Evolutionary conservation across 257 asterid species (phyloP).

Genomic region (Prunella vulgaris): DNA sequence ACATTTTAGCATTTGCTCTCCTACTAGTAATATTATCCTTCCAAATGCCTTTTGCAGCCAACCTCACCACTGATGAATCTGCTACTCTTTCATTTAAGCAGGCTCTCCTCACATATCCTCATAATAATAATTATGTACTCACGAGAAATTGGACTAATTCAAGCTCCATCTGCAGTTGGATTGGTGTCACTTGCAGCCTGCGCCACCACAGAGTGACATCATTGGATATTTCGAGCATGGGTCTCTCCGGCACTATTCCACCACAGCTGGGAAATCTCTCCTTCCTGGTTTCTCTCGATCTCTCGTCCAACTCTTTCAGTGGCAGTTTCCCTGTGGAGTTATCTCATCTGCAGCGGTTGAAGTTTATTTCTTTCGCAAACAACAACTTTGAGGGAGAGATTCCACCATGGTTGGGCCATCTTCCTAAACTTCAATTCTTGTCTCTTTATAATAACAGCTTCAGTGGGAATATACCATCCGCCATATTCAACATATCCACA

Average conservation of each 20-base stretch:
- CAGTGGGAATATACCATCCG: slow-evolving; percentile 2
- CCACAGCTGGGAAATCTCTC: slow-evolving; percentile 17
- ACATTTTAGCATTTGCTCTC: background rate
- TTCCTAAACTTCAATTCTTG: background rate
- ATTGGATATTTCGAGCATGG: slow-evolving; percentile 11
- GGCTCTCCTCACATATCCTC: background rate
- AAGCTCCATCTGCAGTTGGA: no score
- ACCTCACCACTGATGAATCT: slow-evolving; percentile 17
- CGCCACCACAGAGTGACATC: slow-evolving; percentile 13
- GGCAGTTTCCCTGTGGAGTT: slow-evolving; percentile 4
- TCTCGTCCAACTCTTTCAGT: background rate
- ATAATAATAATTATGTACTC: no score
- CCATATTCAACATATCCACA: no score
- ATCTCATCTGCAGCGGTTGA: background rate
- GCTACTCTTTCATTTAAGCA: slow-evolving; percentile 19
- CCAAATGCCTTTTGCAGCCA: no score
- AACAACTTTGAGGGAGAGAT: no score
- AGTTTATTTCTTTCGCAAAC: background rate
- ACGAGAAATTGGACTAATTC: no score
- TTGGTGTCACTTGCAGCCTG: no score
- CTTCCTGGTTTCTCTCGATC: slow-evolving; percentile 16
- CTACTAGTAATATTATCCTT: background rate
- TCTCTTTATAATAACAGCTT: slow-evolving; percentile 18
- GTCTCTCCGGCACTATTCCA: slow-evolving; percentile 15
- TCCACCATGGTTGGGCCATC: no score